Evolutionary conservation across 495 filamentous ascomycete species (phyloP), one percentile per base, ranked within the genome.

Genomic region (Talaromyces wortmannii): DNA sequence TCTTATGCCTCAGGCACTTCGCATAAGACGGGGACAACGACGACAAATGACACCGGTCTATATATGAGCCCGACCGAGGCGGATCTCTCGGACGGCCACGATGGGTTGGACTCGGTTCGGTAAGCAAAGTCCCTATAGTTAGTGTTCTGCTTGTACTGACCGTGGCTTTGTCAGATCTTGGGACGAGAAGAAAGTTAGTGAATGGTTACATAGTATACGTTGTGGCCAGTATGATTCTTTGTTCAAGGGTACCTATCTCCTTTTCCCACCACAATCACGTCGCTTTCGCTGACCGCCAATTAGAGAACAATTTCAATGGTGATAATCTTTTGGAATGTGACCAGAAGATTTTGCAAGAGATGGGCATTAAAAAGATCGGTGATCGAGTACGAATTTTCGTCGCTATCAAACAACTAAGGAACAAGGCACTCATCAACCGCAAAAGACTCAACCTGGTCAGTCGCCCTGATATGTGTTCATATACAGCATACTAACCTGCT

Each of bases 301-400:
- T 49, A 86, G 84, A 83, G 55, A 96, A 99, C 63, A 88, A 97
- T 64, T 95, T 99, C 74, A 97, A 91, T 63, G 94, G 94, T 52
- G 91, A 95, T 68, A 96, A 95, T 63, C 76, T 99, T 44, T 80
- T 99, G 55, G 94, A 99, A 70, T 92, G 96, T 70, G 94, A 99
- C 67, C 95, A 97, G 74, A 85, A 88, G 51, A 90, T 94, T 47
- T 79, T 99, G 55, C 95, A 97, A 70, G 94, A 99, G 63, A 92
- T 99, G 83, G 94, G 94, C 29, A 90, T 99, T 58, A 95, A 97
- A 59, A 99, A 96, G 70, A 87, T 56, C 53, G 94, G 94, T 48
- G 95, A 99, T 70, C 84, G 95, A 36, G 91, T 99, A n/a, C 86
- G 94, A 57, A 87, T 99, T 48, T 92, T 90, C 68, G 82, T 88